phyloP scores from a whole-genome alignment of 129 eudicot species.

The Calendula officinalis region DNA sequence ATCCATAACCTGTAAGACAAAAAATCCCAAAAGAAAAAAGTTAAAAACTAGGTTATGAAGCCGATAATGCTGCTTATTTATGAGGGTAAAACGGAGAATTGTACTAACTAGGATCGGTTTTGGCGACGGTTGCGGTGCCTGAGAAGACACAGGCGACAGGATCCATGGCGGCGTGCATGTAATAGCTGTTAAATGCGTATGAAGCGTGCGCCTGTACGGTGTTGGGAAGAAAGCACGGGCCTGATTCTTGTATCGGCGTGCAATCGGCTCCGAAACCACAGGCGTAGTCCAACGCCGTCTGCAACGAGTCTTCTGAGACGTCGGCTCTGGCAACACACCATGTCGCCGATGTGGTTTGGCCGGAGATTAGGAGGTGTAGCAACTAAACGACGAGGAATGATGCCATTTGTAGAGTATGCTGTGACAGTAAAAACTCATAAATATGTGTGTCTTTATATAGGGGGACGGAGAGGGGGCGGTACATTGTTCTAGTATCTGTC shows the following conservation, averaged over 20 bases:
- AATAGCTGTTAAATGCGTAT: slow-evolving; percentile 74
- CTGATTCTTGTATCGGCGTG: slow-evolving; percentile 47
- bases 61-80: neutral
- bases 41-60: neutral
- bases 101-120: slow-evolving; percentile 63
- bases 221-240: slow-evolving; percentile 58
- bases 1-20: slow-evolving; percentile 62
- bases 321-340: slow-evolving; percentile 38
- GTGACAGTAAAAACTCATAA: neutral
- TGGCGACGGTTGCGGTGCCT: slow-evolving; percentile 62
- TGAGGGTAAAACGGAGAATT: neutral
- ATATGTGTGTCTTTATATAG: neutral
- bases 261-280: slow-evolving; percentile 81
- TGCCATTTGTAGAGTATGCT: slow-evolving; percentile 15
- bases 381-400: slow-evolving; percentile 14
- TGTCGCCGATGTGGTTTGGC: slow-evolving; percentile 13
- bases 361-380: slow-evolving; percentile 5
- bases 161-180: slow-evolving; percentile 41
- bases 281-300: slow-evolving; percentile 64
- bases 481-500: slow-evolving; percentile 15
- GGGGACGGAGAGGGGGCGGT: slow-evolving; percentile 10
- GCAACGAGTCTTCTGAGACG: slow-evolving; percentile 28
- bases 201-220: slow-evolving; percentile 69
- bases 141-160: slow-evolving; percentile 64
- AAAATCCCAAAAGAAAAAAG: neutral